phyloP scores from a whole-genome alignment of 139 green algal genomes.

The Axilococcus clingmanii region DNA sequence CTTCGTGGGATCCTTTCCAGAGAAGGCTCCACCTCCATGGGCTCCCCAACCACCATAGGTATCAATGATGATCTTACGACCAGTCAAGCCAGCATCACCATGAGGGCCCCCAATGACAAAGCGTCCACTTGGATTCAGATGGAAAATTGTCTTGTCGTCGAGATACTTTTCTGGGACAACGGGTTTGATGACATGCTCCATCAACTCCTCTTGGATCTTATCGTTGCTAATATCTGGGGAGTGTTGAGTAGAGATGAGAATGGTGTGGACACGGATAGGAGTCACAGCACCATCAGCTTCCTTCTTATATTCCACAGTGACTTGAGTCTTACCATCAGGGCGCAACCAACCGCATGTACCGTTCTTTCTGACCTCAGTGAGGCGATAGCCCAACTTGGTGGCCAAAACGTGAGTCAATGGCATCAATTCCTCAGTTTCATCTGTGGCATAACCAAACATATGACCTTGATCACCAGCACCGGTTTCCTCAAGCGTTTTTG shows the following conservation, averaged over 20 bases:
- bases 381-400: slow-evolving; percentile 80
- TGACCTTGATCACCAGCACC: slow-evolving; percentile 98
- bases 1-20: slow-evolving; percentile 84
- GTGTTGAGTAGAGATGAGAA: slow-evolving; percentile 99
- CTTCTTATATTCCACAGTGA: slow-evolving; percentile 98
- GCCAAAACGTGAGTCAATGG: slow-evolving; percentile 97
- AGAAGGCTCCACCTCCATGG: slow-evolving; percentile 97
- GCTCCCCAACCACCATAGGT: slow-evolving; percentile 99
- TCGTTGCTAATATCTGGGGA: slow-evolving; percentile 89
- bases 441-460: slow-evolving; percentile 99
- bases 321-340: slow-evolving; percentile 99
- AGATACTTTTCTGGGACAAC: slow-evolving; percentile 96
- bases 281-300: slow-evolving; percentile 78
- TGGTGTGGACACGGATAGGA: slow-evolving; percentile 94
- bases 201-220: slow-evolving; percentile 88
- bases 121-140: slow-evolving; percentile 95
- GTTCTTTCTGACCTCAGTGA: slow-evolving; percentile 88
- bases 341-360: slow-evolving; percentile 87
- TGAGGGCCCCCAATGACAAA: slow-evolving; percentile 98
- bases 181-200: slow-evolving; percentile 99
- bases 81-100: slow-evolving; percentile 94
- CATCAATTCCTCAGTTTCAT: slow-evolving; percentile 98
- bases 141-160: slow-evolving; percentile 99
- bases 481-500: slow-evolving; percentile 96
- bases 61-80: slow-evolving; percentile 99